phyloP scores from a whole-genome alignment of 768 basidiomycete species.

The Kwoniella shandongensis region DNA sequence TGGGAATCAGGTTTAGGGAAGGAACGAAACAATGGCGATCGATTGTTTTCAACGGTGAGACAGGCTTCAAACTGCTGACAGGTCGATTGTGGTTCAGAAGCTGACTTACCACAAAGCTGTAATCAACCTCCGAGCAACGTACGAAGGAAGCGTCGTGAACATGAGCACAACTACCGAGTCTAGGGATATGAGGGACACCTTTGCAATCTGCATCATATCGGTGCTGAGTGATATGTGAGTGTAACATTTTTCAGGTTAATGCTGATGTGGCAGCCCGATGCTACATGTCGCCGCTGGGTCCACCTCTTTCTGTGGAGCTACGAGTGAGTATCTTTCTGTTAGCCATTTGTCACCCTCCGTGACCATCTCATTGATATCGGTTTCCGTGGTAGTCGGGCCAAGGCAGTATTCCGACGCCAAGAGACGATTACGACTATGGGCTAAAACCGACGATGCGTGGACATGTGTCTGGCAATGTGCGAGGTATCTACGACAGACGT shows the following conservation, averaged over 20 bases:
- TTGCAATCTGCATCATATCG: slow-evolving; percentile 39
- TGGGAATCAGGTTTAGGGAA: slow-evolving; percentile 40
- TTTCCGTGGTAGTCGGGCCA: slow-evolving; percentile 22
- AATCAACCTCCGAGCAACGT: slow-evolving; percentile 41
- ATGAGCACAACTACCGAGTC: slow-evolving; percentile 24
- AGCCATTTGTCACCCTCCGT: not conserved
- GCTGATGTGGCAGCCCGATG: slow-evolving; percentile 32
- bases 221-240: slow-evolving; percentile 42
- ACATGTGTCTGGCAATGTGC: slow-evolving; percentile 44
- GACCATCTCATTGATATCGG: not conserved
- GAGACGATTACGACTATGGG: slow-evolving; percentile 35
- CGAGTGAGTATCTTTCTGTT: slow-evolving; percentile 15
- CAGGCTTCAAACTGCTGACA: not conserved
- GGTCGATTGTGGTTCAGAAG: not conserved
- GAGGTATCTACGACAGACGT: slow-evolving; percentile 32
- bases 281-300: slow-evolving; percentile 38
- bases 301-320: slow-evolving; percentile 29
- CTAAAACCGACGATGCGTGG: slow-evolving; percentile 45
- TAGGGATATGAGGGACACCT: slow-evolving; percentile 35
- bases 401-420: slow-evolving; percentile 39
- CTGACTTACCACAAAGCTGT: slow-evolving; percentile 20
- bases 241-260: not conserved
- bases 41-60: slow-evolving; percentile 37
- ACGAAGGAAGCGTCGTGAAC: slow-evolving; percentile 28
- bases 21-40: slow-evolving; percentile 40